Conservation (phyloP, 2,329 filamentous ascomycete species). For the Geosmithia morbida region DNA sequence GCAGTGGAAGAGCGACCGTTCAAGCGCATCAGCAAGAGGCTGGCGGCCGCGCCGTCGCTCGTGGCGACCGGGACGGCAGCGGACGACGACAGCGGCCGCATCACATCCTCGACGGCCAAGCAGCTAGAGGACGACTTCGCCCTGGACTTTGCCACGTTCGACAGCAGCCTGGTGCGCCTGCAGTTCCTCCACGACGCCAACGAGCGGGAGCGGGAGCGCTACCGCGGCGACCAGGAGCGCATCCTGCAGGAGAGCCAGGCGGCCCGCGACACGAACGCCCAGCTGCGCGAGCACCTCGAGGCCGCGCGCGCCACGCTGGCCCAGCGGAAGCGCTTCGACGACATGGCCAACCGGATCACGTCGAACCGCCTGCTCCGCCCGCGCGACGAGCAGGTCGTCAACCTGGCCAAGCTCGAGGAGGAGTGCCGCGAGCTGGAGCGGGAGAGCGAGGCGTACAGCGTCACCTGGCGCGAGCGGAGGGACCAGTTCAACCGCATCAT, state of each 20-base stretch:
- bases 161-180: slow-evolving; percentile 73
- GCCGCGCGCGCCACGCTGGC: slow-evolving; percentile 61
- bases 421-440: slow-evolving; percentile 80
- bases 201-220: slow-evolving; percentile 67
- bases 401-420: slow-evolving; percentile 68
- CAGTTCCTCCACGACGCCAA: slow-evolving; percentile 81
- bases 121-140: slow-evolving; percentile 71
- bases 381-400: slow-evolving; percentile 67
- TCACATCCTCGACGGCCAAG: slow-evolving; percentile 24
- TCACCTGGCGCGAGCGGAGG: slow-evolving; percentile 70
- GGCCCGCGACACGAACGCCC: slow-evolving; percentile 60
- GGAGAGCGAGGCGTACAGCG: slow-evolving; percentile 68
- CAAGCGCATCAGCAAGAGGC: slow-evolving; percentile 71
- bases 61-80: slow-evolving; percentile 23
- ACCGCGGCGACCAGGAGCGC: slow-evolving; percentile 63
- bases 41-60: slow-evolving; percentile 54
- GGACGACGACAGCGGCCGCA: slow-evolving; percentile 22
- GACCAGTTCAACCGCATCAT: slow-evolving; percentile 83
- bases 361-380: slow-evolving; percentile 65
- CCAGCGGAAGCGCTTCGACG: slow-evolving; percentile 75
- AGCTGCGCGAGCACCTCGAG: slow-evolving; percentile 61
- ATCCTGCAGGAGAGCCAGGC: slow-evolving; percentile 67
- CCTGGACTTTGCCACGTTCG: slow-evolving; percentile 79
- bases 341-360: slow-evolving; percentile 75
- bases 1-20: slow-evolving; percentile 89